Evolutionary conservation across 2,329 filamentous ascomycete genomes (phyloP), one percentile per base, ranked within the genome.

Genomic region (Aspergillus oerlinghausenensis): DNA sequence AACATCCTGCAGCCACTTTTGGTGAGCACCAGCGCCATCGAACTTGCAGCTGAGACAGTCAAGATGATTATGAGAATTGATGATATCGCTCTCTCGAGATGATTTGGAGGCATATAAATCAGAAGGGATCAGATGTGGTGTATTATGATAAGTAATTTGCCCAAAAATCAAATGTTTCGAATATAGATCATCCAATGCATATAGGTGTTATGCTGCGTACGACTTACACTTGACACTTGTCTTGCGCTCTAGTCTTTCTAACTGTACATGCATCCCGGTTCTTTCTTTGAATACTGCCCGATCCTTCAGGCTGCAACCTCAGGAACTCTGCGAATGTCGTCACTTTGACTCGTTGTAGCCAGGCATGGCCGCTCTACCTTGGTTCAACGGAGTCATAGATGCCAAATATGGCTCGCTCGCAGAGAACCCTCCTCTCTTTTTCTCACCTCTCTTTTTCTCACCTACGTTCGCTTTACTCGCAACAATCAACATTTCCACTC

Each of bases 1-100:
- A 96, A 96, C 64, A 94, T 99, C 55, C 81, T 99, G 72, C 94
- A 99, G 80, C 94, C 94, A 19, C 80, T 99, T 71, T 80, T 99
- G 60, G 94, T 99, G 60, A 96, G 92, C 82, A 99, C 94, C 56
- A 97, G 93, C 75, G 92, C 94, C 25, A 94, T 99, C 68, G 93
- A 99, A 80, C 78, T 99, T 75, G 94, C 94, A 29, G 92, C 93
- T 7, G 94, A 99, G 83, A 99, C 94, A 59, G 94, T 97, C 67
- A 99, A 97, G 86, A 94, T 96, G 91, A 87, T 88, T 71, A 77
- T 88, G 70, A 80, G 86, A 72, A 88, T 88, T 72, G 84, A 86
- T 70, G 84, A 87, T 69, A 85, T 87, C 74, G 83, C 83, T 52
- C 71, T 87, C 67, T 79, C 79, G 62, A 72, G 78, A 65, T 74